These are phyloP conservation scores for barrel medic (Medicago truncatula) DNA, from an alignment of 306 rosid genomes.

Conservation along the genomic window DNA sequence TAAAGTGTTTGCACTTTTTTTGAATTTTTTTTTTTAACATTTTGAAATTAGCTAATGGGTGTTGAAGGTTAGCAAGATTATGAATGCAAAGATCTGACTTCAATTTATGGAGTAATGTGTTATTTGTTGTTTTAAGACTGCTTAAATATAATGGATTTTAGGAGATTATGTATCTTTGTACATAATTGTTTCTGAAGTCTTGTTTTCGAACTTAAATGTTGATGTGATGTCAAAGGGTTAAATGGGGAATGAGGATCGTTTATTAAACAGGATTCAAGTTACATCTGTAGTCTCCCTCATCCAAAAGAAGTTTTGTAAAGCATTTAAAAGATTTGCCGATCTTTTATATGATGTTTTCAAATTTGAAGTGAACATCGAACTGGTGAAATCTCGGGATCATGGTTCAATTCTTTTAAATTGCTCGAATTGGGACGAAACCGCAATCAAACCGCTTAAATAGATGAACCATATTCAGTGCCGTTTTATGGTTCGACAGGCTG, in stretches of 20 bases:
- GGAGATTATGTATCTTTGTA: slow-evolving; percentile 17
- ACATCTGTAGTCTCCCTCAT: slow-evolving; percentile 10
- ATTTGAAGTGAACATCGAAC: background rate
- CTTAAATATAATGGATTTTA: slow-evolving; percentile 8
- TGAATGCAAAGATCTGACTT: slow-evolving; percentile 2
- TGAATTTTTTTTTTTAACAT: background rate
- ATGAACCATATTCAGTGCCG: background rate
- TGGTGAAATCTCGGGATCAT: background rate
- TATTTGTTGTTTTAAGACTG: slow-evolving; percentile 31
- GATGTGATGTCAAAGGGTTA: slow-evolving; percentile 33
- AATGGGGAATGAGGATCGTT: slow-evolving; percentile 11
- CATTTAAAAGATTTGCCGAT: slow-evolving; percentile 9
- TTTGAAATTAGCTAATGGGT: slow-evolving; percentile 28
- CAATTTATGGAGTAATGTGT: slow-evolving; percentile 15
- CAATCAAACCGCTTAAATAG: background rate
- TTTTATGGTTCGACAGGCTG: background rate
- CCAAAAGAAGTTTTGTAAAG: slow-evolving; percentile 31
- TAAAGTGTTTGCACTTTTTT: background rate
- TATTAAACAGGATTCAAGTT: slow-evolving; percentile 36
- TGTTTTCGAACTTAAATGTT: slow-evolving; percentile 15
- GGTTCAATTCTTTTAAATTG: background rate
- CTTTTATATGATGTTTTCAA: background rate
- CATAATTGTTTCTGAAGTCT: slow-evolving; percentile 27
- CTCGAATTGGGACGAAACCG: background rate
- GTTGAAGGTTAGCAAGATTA: background rate